Conservation (phyloP, 2,329 filamentous ascomycete genomes). For the Aspergillus sp. region DNA sequence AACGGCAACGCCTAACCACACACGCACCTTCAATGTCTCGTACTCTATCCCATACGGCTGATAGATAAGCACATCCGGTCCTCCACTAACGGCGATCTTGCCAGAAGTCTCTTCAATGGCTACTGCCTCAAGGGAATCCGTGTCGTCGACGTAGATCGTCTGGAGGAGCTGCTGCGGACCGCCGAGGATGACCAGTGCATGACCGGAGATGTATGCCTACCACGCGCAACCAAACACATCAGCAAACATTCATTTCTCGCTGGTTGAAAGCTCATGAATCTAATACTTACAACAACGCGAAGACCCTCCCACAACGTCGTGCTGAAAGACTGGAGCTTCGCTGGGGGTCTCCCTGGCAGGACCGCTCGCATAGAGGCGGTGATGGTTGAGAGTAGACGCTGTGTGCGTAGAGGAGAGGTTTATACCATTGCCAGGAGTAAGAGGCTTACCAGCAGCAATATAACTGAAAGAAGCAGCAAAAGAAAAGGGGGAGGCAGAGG, state of each 20-base stretch:
- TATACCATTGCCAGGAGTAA: slow-evolving; percentile 27
- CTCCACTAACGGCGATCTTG: slow-evolving; percentile 71
- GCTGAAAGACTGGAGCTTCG: slow-evolving; percentile 68
- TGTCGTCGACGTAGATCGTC: slow-evolving; percentile 79
- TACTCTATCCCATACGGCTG: slow-evolving; percentile 63
- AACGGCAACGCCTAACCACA: not conserved
- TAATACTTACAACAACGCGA: slow-evolving; percentile 58
- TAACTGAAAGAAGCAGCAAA: slow-evolving; percentile 1
- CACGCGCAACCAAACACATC: not conserved
- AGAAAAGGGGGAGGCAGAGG: too few relatives aligned
- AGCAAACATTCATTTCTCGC: not conserved
- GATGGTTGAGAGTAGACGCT: slow-evolving; percentile 17
- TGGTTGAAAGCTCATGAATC: not conserved
- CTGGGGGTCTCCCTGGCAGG: slow-evolving; percentile 69
- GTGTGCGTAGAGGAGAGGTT: slow-evolving; percentile 18
- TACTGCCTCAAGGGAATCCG: slow-evolving; percentile 62
- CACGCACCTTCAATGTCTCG: slow-evolving; percentile 62
- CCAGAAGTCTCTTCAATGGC: slow-evolving; percentile 73
- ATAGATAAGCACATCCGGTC: slow-evolving; percentile 63
- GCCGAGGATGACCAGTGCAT: slow-evolving; percentile 74
- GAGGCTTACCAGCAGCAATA: not conserved
- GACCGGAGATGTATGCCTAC: slow-evolving; percentile 82
- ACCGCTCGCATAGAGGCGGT: slow-evolving; percentile 63
- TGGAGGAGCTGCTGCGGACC: slow-evolving; percentile 69
- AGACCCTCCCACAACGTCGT: slow-evolving; percentile 64